Evolutionary conservation across 768 basidiomycete species (phyloP), one percentile per base, ranked within the genome.

Genomic region (Leccinum ochraceum): DNA sequence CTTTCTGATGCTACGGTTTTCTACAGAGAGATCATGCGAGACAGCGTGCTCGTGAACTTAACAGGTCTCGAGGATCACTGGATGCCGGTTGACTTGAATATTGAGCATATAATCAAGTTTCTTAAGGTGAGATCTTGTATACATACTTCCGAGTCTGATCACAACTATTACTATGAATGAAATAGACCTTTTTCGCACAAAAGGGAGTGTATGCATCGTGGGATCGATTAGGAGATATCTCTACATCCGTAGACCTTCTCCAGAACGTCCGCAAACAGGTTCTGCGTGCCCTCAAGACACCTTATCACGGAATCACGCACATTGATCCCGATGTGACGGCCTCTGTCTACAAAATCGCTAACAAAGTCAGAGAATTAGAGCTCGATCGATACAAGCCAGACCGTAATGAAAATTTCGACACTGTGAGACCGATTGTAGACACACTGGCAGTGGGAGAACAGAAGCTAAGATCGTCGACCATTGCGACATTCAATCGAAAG

Each of bases 71-170:
- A 66, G 4, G 73, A 76, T 1, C 75, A 77, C 54, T 66, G 58
- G 3, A 78, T 78, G 75, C 66, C 60, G 0, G 67, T 77, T 16
- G 73, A 78, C 48, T 11, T 75, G 8, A 78, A 79, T 51, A 77
- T 78, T 3, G 73, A 79, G 50, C 77, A 79, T 58, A 34, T 71
- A 0, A 77, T 79, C 54, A 58, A 69, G 1, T 68, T 74, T 57
- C 57, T 76, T 0, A 78, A 77, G 73, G 73, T 74, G 24, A 24
- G 24, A 24, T 24, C 24, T 24, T 24, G 24, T 24, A 24, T 24
- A 24, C 24, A 24, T 24, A 24, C 24, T 28, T 28, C 26, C 26
- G 26, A 28, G 26, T 28, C 24, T 24, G 24, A 24, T 24, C 24
- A 24, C 24, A 24, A 24, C 24, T 24, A 24, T 24, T 24, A 24